Base-by-base conservation (phyloP, 2,329 filamentous ascomycete genomes). In the Sporothrix mexicana region DNA sequence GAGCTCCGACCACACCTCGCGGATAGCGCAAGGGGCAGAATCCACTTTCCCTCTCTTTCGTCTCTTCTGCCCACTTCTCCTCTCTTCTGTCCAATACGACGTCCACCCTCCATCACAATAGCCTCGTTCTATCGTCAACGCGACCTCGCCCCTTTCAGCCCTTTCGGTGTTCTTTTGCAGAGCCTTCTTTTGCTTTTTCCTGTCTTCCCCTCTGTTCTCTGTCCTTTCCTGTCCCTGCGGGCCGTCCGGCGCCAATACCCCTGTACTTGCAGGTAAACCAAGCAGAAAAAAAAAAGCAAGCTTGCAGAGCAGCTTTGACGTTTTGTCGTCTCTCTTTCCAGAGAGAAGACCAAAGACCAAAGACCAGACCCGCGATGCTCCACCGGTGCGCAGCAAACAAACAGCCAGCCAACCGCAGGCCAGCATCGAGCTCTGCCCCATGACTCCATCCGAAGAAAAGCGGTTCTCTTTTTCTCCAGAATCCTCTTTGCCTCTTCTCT, bases 1-100 rank as follows among this genome's bases (percentile, higher is more conserved):
- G 45, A 49, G 45, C 43, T 30, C 36, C 17, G 9, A 55, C 25
- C 47, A 53, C 47, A 41, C 25, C 66, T 67, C 17, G 9, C 51
- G 13, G 20, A 51, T 72, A 72, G 70, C 70, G 70, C 62, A 61
- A 72, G 70, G 70, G 70, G 70, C 51, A 61, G 51, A 36, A 23
- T 57, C 67, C 67, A 71, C 55, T 71, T 70, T 17, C 47, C 41
- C n/a, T 20, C 25, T 41, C 9, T 20, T 53, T 41, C 7, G 23
- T 4, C 47, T 4, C 13, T 53, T 55, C 15, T 59, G 25, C 25
- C 25, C 51, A 36, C 49, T 17, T 70, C 55, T 51, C 55, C 66
- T 68, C 66, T 62, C 15, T 41, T 41, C 45, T 49, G 62, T 36
- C 17, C n/a, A 66, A 25, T 66, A 62, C 59, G 59, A 62, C 41